Base-by-base conservation (phyloP, 352 stramenopile genomes). In the Phytophthora parvispora region DNA sequence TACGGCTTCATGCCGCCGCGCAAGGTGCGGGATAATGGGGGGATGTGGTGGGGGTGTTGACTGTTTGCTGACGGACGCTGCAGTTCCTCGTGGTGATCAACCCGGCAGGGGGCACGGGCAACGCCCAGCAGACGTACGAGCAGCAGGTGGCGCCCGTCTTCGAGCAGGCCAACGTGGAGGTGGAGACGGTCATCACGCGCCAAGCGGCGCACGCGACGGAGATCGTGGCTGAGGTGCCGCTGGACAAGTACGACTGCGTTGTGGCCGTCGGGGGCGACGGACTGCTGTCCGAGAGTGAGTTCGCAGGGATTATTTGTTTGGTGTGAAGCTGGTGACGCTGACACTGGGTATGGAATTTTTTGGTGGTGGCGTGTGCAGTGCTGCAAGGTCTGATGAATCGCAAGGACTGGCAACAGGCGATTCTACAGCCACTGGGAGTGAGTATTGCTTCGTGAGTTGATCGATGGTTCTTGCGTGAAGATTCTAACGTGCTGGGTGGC, bases 61-160 rank as follows among this genome's bases (percentile, higher is more conserved):
- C 18, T 13, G 7, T 13, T 3, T 58, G 18, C 42, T 64, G 8
- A 64, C 52, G 18, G 27, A 50, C 60, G 75, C 60, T 81, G 51
- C 34, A 83, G 75, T 93, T 87, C 64, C 57, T 91, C 32, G 79
- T 93, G 38, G 72, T 93, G 47, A 78, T 95, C 36, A 94, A 93
- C 55, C 86, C 88, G 6, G 78, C 82, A 47, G 83, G 86, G 48
- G 87, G 87, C 10, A 55, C 75, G 2, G 85, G 86, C 22, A 78
- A 76, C 9, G 86, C 83, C 12, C 72, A 84, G 49, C 63, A 85
- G 16, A 84, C 77, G 36, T 93, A 78, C 67, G 63, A 88, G 56
- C 59, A 74, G 20, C n/a, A 75, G 16, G 86, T 92, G 25, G 68
- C 74, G 27, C 83, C 83, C 2, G 43, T 95, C 15, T 66, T 95